Evolutionary conservation across 116 monocot species (phyloP), one percentile per base, ranked within the genome.

Genomic region (Zostera marina): DNA sequence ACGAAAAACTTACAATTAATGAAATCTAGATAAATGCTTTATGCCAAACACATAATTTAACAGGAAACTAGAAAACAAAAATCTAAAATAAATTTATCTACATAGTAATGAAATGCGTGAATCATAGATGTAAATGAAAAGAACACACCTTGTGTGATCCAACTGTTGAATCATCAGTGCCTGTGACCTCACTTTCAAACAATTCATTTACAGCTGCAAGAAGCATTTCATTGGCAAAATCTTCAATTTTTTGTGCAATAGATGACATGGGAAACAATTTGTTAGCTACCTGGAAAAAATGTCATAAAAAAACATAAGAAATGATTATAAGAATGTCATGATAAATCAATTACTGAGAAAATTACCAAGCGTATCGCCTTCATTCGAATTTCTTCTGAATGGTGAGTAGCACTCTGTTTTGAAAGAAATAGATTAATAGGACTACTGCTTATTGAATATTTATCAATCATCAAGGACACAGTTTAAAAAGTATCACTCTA

Each of bases 281-380:
- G 73, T 96, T 96, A 62, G 96, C 96, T 24, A 96, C 88, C 96
- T 96, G 76, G 60, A 52, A 63, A n/a, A 53, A 66, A 54, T 54
- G 22, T 5, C 44, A 53, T 5, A n/a, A 11, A 40, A 52, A 41
- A 67, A 48, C 9, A 61, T 7, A 16, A 14, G 61, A 25, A 52
- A 63, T 19, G 16, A n/a, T 0, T 21, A 21, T 4, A 21, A 41
- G 13, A 52, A 52, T 38, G 14, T 10, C 42, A 8, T 47, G 56
- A 23, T 16, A 25, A 47, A 12, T 38, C n/a, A 32, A 14, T 56
- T 8, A 13, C 39, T 10, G 42, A 21, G 20, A 41, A 45, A 58
- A 72, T 78, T 76, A 96, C 96, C 89, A 96, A 63, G 44, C 96
- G 89, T 71, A 88, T 89, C 65, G 96, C 96, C 72, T 89, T 96